A percentile compares a stretch with the other conserved stretches of the same genome.
These are phyloP conservation scores for Fusarium floridanum DNA, from an alignment of 2,329 filamentous ascomycete genomes.

Conservation along the genomic window DNA sequence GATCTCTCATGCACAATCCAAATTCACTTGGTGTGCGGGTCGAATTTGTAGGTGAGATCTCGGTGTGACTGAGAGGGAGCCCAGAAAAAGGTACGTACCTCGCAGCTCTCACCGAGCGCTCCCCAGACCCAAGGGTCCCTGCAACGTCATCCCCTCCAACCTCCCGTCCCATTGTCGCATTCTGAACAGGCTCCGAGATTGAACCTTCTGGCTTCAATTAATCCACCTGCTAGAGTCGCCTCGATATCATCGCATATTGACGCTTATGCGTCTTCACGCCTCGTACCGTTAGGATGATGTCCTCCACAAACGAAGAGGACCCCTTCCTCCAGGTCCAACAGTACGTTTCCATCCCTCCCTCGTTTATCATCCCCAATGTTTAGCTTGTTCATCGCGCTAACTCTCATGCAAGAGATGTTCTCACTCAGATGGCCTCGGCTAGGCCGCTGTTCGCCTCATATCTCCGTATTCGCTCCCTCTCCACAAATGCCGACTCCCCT, in stretches of 20 bases:
- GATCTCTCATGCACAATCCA: constrained; percentile 30
- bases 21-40: constrained; percentile 43
- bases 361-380: not conserved
- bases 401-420: constrained; percentile 82
- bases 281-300: constrained; percentile 68
- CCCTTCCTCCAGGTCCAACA: constrained; percentile 80
- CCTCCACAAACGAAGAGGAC: constrained; percentile 75
- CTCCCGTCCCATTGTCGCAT: constrained; percentile 39
- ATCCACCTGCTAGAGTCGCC: constrained; percentile 1
- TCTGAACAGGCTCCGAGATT: constrained; percentile 16
- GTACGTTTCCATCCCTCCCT: constrained; percentile 56
- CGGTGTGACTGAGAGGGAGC: constrained; percentile 27
- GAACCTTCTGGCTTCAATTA: constrained; percentile 17
- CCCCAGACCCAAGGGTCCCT: constrained; percentile 20
- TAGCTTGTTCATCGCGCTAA: constrained; percentile 18
- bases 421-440: constrained; percentile 82
- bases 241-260: not conserved
- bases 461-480: constrained; percentile 91
- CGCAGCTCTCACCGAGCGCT: constrained; percentile 22
- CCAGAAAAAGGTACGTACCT: constrained; percentile 34
- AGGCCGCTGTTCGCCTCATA: constrained; percentile 94
- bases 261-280: constrained; percentile 40
- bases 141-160: constrained; percentile 50
- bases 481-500: constrained; percentile 77
- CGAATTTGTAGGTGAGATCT: constrained; percentile 45